Percentiles rank a stretch among this genome's conserved stretches.
Evolutionary conservation across 768 basidiomycete genomes (phyloP).

Genomic region (Rickenella mellea): DNA sequence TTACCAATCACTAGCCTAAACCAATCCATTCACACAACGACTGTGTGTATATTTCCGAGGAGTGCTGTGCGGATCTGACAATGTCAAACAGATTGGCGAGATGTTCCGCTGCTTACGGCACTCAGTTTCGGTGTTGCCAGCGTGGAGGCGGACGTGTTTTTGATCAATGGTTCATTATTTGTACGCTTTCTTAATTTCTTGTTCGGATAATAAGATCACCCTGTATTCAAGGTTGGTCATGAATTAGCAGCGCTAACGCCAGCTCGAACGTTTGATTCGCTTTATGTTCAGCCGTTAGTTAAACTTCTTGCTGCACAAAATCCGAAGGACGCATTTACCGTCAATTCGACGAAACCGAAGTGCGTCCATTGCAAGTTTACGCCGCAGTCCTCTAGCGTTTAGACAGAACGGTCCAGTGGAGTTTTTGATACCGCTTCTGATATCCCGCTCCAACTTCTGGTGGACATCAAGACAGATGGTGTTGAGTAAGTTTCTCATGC

Average conservation of each 20-base stretch:
- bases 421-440: slow-evolving; percentile 36
- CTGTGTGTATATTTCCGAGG: slow-evolving; percentile 22
- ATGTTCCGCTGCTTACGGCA: slow-evolving; percentile 39
- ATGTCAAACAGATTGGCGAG: slow-evolving; percentile 34
- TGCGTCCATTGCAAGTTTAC: slow-evolving; percentile 12
- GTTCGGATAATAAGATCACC: neutral
- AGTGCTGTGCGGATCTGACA: neutral
- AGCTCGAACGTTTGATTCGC: slow-evolving; percentile 34
- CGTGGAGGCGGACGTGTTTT: slow-evolving; percentile 47
- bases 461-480: slow-evolving; percentile 46
- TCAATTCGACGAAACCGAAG: slow-evolving; percentile 31
- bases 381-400: neutral
- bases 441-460: slow-evolving; percentile 35
- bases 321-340: slow-evolving; percentile 30
- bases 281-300: slow-evolving; percentile 39
- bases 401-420: slow-evolving; percentile 25
- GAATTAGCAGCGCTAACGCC: slow-evolving; percentile 32
- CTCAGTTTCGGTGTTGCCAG: slow-evolving; percentile 39
- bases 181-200: slow-evolving; percentile 17
- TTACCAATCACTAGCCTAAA: slow-evolving; percentile 19
- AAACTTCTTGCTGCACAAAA: slow-evolving; percentile 31
- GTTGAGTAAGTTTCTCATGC: slow-evolving; percentile 21
- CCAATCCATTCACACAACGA: slow-evolving; percentile 48
- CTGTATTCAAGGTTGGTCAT: slow-evolving; percentile 33
- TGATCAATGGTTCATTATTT: slow-evolving; percentile 32